Evolutionary conservation across 306 rosid genomes (phyloP), one percentile per base, ranked within the genome.

Genomic region (Quercus mongolica): DNA sequence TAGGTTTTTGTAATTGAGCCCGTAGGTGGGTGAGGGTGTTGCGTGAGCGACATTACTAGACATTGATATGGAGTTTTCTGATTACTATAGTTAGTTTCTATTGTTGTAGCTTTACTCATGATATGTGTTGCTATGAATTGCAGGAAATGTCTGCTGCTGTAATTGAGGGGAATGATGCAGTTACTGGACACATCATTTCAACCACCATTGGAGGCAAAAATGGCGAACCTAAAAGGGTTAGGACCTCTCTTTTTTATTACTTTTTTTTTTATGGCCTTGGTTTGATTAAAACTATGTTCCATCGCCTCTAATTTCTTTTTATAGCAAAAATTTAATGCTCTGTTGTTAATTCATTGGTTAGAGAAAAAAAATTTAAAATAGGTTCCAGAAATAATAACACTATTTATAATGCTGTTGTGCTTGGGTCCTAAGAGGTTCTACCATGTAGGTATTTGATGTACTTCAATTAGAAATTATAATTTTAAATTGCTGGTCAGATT

Each of bases 181-280:
- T 91, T 80, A 91, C 97, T 21, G 99, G 99, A 78, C 95, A 92
- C 80, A 92, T 92, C 78, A 92, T 94, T 70, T 92, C 99, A 70
- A 92, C 97, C 35, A 94, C 97, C n/a, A 92, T 92, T 80, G 99
- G 97, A 74, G 99, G 99, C 68, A 90, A 91, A 86, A 91, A 94
- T 85, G 99, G 97, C 25, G 97, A 92, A 87, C 97, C 95, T 35
- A 94, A 94, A 90, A 89, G 74, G 94, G 99, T 92, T 67, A 64
- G 86, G 74, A 62, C 68, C 17, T 74, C 28, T 59, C 77, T 70
- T 71, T 75, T 71, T 71, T 23, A 28, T 28, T 51, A 38, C 11
- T 33, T 8, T 8, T 8, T n/a, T 41, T n/a, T 41, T 64, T 49
- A 46, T 68, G 31, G 35, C 13, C 69, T 78, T 59, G 17, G 57